A percentile compares a stretch with the other conserved stretches of the same genome.
Conservation (phyloP, 2,329 filamentous ascomycete species). For the Sclerotinia minor region DNA sequence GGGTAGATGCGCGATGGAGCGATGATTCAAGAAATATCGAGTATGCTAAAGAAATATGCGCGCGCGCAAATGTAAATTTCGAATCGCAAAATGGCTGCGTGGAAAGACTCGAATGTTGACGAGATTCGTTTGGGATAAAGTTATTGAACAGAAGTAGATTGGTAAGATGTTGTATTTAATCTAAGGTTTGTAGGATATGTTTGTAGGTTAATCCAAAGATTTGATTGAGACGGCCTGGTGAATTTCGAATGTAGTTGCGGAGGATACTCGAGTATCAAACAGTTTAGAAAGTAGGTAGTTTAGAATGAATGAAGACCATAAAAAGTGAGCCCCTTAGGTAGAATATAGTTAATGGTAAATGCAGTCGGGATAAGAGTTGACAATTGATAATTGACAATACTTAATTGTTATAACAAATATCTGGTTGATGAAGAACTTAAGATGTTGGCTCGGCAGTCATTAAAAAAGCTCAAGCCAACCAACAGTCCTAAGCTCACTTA, state of each 20-base stretch:
- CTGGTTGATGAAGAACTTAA: background rate
- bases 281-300: background rate
- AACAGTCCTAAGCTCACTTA: background rate
- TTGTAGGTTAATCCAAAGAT: background rate
- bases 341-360: background rate
- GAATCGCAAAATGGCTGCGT: background rate
- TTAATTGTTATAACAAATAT: background rate
- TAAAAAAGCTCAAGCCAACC: background rate
- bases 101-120: background rate
- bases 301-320: background rate
- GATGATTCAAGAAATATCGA: background rate
- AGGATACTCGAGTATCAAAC: background rate
- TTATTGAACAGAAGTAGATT: background rate
- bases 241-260: background rate
- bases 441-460: background rate
- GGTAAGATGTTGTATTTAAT: background rate
- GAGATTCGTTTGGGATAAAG: background rate
- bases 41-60: background rate
- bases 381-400: no score
- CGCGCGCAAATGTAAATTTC: slow-evolving; percentile 4
- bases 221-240: background rate
- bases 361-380: background rate
- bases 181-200: background rate
- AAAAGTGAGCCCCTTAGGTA: background rate
- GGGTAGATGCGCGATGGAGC: background rate